phyloP scores from a whole-genome alignment of 2,329 filamentous ascomycete species.

The Orbilia quercus region DNA sequence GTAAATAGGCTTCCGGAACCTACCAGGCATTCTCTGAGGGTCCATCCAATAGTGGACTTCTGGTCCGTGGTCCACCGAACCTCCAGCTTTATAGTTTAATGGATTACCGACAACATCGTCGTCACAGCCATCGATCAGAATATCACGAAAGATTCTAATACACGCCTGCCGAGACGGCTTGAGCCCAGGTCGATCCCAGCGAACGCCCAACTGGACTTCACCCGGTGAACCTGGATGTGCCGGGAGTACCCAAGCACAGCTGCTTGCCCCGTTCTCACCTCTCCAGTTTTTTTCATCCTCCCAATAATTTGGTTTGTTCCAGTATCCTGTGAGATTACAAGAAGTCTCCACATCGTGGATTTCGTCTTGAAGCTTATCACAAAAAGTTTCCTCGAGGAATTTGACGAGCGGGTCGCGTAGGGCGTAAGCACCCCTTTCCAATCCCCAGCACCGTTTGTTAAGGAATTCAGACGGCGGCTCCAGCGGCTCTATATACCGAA shows the following conservation, averaged over 20 bases:
- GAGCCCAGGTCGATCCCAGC: slow-evolving; percentile 7
- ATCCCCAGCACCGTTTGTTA: slow-evolving; percentile 4
- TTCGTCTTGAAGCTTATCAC: background rate
- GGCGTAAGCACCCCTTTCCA: slow-evolving; percentile 12
- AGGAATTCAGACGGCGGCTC: background rate
- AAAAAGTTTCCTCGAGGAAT: slow-evolving; percentile 9
- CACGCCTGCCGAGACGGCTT: slow-evolving; percentile 1
- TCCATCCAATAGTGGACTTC: slow-evolving; percentile 25
- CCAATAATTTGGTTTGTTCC: slow-evolving; percentile 2
- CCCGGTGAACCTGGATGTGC: background rate
- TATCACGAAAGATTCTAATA: slow-evolving; percentile 6
- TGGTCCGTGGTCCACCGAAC: slow-evolving; percentile 7
- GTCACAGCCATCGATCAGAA: slow-evolving; percentile 19
- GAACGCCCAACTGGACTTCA: slow-evolving; percentile 6
- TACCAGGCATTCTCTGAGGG: slow-evolving; percentile 5
- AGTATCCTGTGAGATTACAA: slow-evolving; percentile 1
- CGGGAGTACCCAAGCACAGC: background rate
- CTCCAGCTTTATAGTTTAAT: slow-evolving; percentile 28
- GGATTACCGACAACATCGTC: background rate
- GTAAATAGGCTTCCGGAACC: slow-evolving; percentile 4
- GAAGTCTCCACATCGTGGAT: background rate
- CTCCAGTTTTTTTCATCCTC: background rate
- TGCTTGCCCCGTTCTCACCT: background rate
- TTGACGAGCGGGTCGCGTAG: background rate
- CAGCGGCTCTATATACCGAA: background rate